Conservation (phyloP, 2,329 filamentous ascomycete genomes). For the Tolypocladium tundrense region DNA sequence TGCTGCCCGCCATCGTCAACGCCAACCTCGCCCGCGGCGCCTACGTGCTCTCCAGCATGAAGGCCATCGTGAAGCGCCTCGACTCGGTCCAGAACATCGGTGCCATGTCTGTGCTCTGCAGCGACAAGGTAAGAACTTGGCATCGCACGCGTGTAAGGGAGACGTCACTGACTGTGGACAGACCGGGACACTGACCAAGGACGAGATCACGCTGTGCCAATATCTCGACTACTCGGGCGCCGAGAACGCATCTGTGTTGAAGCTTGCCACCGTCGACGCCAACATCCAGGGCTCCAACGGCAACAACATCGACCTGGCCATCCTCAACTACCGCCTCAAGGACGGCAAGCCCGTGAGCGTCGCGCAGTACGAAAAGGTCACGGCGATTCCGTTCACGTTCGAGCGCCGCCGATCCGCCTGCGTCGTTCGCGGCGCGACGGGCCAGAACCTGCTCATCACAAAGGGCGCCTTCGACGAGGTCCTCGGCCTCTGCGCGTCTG, state of each 20-base stretch:
- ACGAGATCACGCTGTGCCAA: conserved; percentile 15
- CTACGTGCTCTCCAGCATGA: conserved; percentile 18
- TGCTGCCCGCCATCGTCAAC: conserved; percentile 19
- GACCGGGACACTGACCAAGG: conserved; percentile 18
- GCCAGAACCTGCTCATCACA: conserved; percentile 15
- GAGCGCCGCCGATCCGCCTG: conserved; percentile 14
- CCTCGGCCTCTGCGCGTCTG: conserved; percentile 9
- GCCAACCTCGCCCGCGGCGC: conserved; percentile 17
- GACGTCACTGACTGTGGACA: background rate
- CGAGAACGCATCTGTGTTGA: conserved; percentile 9
- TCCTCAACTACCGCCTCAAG: conserved; percentile 7
- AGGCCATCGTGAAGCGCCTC: conserved; percentile 23
- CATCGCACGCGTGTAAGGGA: background rate
- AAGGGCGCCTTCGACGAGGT: conserved; percentile 20
- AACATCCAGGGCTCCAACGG: conserved; percentile 13
- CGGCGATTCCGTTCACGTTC: conserved; percentile 15
- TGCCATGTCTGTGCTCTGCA: conserved; percentile 18
- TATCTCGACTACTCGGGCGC: conserved; percentile 10
- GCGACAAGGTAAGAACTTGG: conserved; percentile 13
- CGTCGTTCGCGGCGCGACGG: conserved; percentile 11
- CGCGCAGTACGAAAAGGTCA: conserved; percentile 11
- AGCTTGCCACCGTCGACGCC: conserved; percentile 16
- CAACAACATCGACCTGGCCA: conserved; percentile 18
- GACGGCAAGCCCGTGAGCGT: conserved; percentile 7
- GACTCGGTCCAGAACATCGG: conserved; percentile 19